phyloP scores from a whole-genome alignment of 768 basidiomycete species.

The Ramaria sp. region DNA sequence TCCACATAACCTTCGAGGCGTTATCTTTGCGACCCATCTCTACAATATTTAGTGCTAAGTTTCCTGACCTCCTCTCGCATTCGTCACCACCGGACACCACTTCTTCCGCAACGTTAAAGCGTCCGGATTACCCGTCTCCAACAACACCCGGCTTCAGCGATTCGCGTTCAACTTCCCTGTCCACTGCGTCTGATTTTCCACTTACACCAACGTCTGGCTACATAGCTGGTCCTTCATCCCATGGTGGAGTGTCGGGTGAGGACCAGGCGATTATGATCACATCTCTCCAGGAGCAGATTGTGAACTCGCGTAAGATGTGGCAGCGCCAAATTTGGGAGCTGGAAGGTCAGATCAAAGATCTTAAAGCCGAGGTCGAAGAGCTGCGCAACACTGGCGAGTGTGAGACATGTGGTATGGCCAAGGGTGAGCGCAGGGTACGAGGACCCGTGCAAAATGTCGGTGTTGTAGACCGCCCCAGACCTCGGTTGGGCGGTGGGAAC shows the following conservation, averaged over 20 bases:
- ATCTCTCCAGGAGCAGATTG: slow-evolving; percentile 51
- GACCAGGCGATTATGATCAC: slow-evolving; percentile 38
- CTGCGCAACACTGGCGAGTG: slow-evolving; percentile 43
- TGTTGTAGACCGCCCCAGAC: slow-evolving; percentile 12
- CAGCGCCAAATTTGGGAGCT: slow-evolving; percentile 67
- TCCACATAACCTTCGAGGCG: slow-evolving; percentile 48
- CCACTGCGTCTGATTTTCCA: slow-evolving; percentile 5
- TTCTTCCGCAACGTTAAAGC: not conserved
- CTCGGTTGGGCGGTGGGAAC: slow-evolving; percentile 8
- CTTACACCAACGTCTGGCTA: slow-evolving; percentile 6
- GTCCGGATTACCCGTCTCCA: slow-evolving; percentile 32
- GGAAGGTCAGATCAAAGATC: slow-evolving; percentile 58
- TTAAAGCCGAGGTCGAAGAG: slow-evolving; percentile 58
- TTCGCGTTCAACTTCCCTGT: slow-evolving; percentile 8
- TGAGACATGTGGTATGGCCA: slow-evolving; percentile 40
- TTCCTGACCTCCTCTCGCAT: slow-evolving; percentile 30
- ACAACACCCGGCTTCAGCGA: slow-evolving; percentile 28
- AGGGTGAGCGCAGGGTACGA: slow-evolving; percentile 25
- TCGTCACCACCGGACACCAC: not conserved
- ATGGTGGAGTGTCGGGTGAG: slow-evolving; percentile 19
- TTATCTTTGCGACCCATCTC: slow-evolving; percentile 69
- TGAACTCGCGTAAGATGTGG: slow-evolving; percentile 49
- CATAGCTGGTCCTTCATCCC: not conserved
- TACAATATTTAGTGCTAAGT: slow-evolving; percentile 61
- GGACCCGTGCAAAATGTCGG: slow-evolving; percentile 3